Percentiles rank a stretch among this genome's conserved stretches.
These are phyloP conservation scores for Falciphora oryzae DNA, from an alignment of 2,329 filamentous ascomycete species.

Conservation along the genomic window DNA sequence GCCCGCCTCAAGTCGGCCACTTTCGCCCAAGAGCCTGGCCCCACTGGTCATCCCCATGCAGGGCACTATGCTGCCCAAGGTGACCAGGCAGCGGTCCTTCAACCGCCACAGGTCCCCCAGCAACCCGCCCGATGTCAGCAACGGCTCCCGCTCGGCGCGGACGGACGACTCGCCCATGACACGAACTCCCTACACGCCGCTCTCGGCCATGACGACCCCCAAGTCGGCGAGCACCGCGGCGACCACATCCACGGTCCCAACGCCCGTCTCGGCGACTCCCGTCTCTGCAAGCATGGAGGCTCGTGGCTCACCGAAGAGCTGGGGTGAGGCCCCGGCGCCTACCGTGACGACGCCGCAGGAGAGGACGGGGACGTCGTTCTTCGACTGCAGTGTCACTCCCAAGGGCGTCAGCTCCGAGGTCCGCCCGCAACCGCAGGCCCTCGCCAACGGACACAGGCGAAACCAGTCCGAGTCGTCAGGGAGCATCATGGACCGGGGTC, in stretches of 20 bases:
- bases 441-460: conserved; percentile 37
- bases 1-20: conserved; percentile 23
- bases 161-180: conserved; percentile 42
- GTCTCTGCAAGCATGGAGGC: conserved; percentile 2
- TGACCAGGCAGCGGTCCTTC: conserved; percentile 35
- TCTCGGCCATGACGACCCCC: conserved; percentile 36
- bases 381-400: conserved; percentile 23
- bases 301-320: conserved; percentile 28
- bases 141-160: conserved; percentile 31
- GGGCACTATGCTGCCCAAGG: conserved; percentile 23
- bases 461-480: conserved; percentile 46
- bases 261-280: conserved; percentile 35
- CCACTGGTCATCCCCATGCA: conserved; percentile 51
- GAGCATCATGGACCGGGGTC: conserved; percentile 55
- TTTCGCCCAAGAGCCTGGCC: conserved; percentile 48
- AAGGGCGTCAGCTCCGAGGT: conserved; percentile 25
- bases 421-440: neutral
- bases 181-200: conserved; percentile 39
- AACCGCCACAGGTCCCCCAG: conserved; percentile 41
- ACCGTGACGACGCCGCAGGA: conserved; percentile 27
- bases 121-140: conserved; percentile 33
- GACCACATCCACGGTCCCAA: conserved; percentile 36
- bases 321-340: conserved; percentile 31
- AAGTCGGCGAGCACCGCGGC: conserved; percentile 34
- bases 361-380: conserved; percentile 6